Base-by-base conservation (phyloP, 2,329 filamentous ascomycete genomes). In the Cladosporium cucumerinum region DNA sequence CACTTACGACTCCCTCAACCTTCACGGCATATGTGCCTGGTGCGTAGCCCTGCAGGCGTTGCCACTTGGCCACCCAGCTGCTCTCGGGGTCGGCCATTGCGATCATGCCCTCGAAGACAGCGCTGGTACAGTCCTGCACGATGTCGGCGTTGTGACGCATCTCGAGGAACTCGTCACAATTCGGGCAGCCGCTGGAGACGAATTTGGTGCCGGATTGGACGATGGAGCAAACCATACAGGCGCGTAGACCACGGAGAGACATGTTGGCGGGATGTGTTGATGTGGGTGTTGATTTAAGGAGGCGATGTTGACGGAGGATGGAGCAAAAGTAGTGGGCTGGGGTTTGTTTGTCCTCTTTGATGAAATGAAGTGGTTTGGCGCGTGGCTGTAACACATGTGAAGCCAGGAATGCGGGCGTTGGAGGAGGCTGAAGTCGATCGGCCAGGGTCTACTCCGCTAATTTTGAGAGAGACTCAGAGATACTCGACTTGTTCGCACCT, bases 151-250 rank as follows among this genome's bases (percentile, higher is more conserved):
- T 73, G 76, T 89, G 88, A 69, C 87, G 85, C 67, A 98, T 89
- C 77, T 92, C 89, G 66, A 99, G 89, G 78, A 97, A 91, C 58
- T 91, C 87, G 76, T 97, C 94, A 85, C 95, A 99, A 83, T 99
- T 99, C 67, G 95, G 95, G 76, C 95, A 99, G 71, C 95, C 95
- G 75, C 91, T 85, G 73, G 87, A 86, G 73, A 89, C 85, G 84
- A 99, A 99, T 78, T 91, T 89, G 90, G 94, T 75, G 34, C 68
- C 55, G 43, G 91, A 89, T 83, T 94, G 92, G 69, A 98, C 92
- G 76, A 98, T 90, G 63, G 92, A 94, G 86, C 95, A 99, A 72
- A 98, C 92, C 93, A 99, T 97, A 84, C 95, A 99, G 74, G 95
- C 95, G 79, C 95, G 93, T 71, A 96, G 86, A 77, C 91, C 89